phyloP scores from a whole-genome alignment of 2,329 filamentous ascomycete genomes.

The Ophiocordyceps camponoti-saundersi region DNA sequence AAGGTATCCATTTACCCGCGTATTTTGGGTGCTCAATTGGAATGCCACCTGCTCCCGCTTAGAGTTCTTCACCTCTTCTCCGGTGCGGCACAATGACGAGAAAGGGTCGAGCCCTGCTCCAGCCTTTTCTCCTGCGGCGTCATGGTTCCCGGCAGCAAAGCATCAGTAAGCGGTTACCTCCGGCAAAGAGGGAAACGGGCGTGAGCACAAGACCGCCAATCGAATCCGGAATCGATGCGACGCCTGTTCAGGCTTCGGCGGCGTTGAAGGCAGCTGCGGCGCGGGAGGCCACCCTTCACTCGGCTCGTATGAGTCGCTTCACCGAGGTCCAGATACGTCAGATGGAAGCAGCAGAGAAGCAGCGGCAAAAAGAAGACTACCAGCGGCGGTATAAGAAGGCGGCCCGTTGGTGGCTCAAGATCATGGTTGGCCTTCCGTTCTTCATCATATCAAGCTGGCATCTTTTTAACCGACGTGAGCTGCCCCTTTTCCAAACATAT shows the following conservation, averaged over 20 bases:
- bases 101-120: not conserved
- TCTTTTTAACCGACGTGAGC: constrained; percentile 32
- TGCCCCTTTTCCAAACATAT: too few relatives aligned
- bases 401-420: constrained; percentile 25
- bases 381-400: constrained; percentile 24
- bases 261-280: constrained; percentile 8
- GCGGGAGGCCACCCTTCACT: constrained; percentile 8
- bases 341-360: constrained; percentile 5
- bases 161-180: not conserved
- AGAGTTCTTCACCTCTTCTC: not conserved
- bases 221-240: not conserved
- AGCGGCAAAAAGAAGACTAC: constrained; percentile 16
- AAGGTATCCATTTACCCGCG: too few relatives aligned
- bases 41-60: too few relatives aligned
- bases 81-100: not conserved
- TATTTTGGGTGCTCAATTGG: too few relatives aligned
- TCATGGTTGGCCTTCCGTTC: constrained; percentile 36
- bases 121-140: not conserved
- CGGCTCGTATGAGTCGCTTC: constrained; percentile 6
- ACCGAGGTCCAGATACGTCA: constrained; percentile 5
- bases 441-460: constrained; percentile 37
- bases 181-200: not conserved
- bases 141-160: not conserved
- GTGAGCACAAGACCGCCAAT: not conserved
- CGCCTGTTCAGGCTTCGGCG: not conserved